These are phyloP conservation scores for Schwanniomyces vanrijiae DNA, from an alignment of 805 yeast species.

Conservation along the genomic window DNA sequence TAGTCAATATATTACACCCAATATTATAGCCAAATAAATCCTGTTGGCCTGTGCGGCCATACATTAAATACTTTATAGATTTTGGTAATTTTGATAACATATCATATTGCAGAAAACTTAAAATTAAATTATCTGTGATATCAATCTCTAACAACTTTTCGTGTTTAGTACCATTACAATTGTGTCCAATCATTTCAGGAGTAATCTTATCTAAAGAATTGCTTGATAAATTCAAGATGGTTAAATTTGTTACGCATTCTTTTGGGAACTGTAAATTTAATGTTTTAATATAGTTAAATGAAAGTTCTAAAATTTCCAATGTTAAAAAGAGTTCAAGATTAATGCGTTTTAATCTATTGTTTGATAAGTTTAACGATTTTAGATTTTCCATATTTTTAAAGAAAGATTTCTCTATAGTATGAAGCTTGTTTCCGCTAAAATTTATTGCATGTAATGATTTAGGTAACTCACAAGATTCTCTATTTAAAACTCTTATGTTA, in stretches of 20 bases:
- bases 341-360: conserved; percentile 10
- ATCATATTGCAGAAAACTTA: background rate
- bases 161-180: background rate
- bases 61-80: background rate
- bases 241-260: background rate
- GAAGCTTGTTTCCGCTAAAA: conserved; percentile 6
- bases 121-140: background rate
- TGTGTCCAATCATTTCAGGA: background rate
- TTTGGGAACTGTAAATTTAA: background rate
- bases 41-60: background rate
- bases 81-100: background rate
- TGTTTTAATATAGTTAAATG: background rate
- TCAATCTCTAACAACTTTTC: background rate
- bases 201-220: background rate
- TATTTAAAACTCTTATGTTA: conserved; percentile 2
- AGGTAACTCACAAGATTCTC: conserved; percentile 8
- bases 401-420: conserved; percentile 4
- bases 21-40: background rate
- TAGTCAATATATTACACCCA: background rate
- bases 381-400: conserved; percentile 6
- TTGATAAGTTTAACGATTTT: conserved; percentile 10
- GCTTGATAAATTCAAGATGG: background rate
- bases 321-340: background rate
- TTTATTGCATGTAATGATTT: conserved; percentile 7
- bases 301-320: background rate